phyloP scores from a whole-genome alignment of 176 grass and related monocot species.

The Microstegium vimineum region DNA sequence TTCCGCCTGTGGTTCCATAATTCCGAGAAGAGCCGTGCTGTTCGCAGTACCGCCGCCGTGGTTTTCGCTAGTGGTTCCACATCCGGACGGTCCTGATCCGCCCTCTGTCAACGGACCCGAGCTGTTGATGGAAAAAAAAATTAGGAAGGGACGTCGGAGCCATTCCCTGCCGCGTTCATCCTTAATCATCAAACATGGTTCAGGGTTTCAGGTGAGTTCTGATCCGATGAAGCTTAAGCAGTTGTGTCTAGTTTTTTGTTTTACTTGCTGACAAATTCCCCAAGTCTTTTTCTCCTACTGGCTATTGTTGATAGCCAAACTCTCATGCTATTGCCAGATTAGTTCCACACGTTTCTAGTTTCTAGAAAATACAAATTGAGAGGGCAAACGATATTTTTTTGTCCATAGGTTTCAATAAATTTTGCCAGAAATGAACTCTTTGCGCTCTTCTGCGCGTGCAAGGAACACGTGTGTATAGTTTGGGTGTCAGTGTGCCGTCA shows the following conservation, averaged over 20 bases:
- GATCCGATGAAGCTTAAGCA: neutral
- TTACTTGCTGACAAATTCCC: neutral
- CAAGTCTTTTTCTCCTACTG: neutral
- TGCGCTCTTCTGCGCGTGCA: neutral
- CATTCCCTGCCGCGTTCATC: neutral
- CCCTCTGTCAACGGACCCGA: too few species aligned
- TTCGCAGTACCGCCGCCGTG: neutral
- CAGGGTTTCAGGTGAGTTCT: neutral
- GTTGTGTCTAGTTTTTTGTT: neutral
- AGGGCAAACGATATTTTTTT: neutral
- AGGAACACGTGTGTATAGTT: neutral
- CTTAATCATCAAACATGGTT: neutral
- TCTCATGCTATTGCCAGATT: neutral
- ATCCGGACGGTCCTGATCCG: neutral
- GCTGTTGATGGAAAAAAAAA: neutral
- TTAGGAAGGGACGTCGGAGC: neutral
- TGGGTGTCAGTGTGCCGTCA: neutral
- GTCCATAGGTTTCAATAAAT: neutral
- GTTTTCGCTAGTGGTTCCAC: too few species aligned
- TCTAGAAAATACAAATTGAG: neutral
- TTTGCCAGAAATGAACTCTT: neutral
- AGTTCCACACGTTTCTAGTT: neutral
- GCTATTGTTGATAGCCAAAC: neutral
- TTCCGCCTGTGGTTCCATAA: neutral
- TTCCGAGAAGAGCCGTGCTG: neutral